A percentile compares a stretch with the other conserved stretches of the same genome.
Evolutionary conservation across 2,329 filamentous ascomycete species (phyloP).

Genomic region (Calonectria henricotiae): DNA sequence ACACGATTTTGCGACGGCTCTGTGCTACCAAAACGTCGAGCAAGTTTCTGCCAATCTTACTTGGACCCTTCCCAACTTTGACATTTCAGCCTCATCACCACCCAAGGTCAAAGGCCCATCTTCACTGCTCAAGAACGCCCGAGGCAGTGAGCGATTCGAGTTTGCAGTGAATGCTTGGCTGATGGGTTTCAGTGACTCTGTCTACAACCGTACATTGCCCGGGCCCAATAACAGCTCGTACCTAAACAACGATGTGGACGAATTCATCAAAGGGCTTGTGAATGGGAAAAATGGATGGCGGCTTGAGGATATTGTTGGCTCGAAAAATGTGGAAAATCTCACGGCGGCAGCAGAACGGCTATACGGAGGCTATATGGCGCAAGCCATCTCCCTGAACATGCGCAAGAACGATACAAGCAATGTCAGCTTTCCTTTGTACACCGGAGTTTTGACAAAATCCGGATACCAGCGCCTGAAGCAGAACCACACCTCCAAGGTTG

Average conservation of each 20-base stretch:
- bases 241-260: constrained; percentile 42
- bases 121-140: constrained; percentile 25
- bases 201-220: constrained; percentile 42
- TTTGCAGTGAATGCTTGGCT: constrained; percentile 47
- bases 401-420: constrained; percentile 34
- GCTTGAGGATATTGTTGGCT: constrained; percentile 40
- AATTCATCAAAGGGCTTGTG: constrained; percentile 45
- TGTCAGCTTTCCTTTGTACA: constrained; percentile 35
- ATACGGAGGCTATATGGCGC: constrained; percentile 52
- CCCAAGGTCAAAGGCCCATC: constrained; percentile 41
- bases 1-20: constrained; percentile 44
- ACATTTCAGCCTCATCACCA: constrained; percentile 34
- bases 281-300: constrained; percentile 35
- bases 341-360: constrained; percentile 39
- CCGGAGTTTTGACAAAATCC: constrained; percentile 33
- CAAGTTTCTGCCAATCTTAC: constrained; percentile 46
- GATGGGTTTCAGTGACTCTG: constrained; percentile 40
- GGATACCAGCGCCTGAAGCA: constrained; percentile 46
- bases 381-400: constrained; percentile 52
- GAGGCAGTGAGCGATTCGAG: constrained; percentile 41
- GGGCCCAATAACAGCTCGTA: constrained; percentile 35
- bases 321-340: constrained; percentile 40
- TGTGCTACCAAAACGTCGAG: constrained; percentile 51
- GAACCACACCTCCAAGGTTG: constrained; percentile 51
- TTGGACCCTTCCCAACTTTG: constrained; percentile 43